Conservation (phyloP, 345 rosid species). For the Hibiscus trionum region DNA sequence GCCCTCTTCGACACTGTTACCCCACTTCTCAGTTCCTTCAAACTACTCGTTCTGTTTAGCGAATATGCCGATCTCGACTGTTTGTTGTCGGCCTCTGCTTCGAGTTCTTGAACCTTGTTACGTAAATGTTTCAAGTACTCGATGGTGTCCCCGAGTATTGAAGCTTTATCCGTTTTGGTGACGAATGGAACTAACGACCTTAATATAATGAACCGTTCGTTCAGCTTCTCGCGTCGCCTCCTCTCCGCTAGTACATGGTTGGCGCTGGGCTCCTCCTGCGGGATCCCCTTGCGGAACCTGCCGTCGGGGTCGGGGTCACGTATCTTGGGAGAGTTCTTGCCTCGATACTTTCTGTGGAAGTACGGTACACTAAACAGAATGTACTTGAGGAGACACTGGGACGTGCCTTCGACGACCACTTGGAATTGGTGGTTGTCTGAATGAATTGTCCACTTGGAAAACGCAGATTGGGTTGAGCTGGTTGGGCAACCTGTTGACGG, state of each 20-base stretch:
- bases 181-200: conserved; percentile 95
- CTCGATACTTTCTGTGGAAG: conserved; percentile 52
- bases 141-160: conserved; percentile 90
- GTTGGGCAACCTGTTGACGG: conserved; percentile 16
- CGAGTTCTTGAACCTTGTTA: conserved; percentile 76
- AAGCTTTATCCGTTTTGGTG: conserved; percentile 97
- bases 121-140: conserved; percentile 86
- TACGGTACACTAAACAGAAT: conserved; percentile 66
- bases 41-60: conserved; percentile 6
- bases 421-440: conserved; percentile 26
- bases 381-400: conserved; percentile 85
- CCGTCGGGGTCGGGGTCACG: conserved; percentile 24
- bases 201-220: conserved; percentile 73
- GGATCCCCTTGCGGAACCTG: neutral
- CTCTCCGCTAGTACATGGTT: conserved; percentile 96
- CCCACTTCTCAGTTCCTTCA: conserved; percentile 22
- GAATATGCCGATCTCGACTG: conserved; percentile 24
- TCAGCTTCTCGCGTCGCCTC: conserved; percentile 90
- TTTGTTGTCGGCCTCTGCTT: conserved; percentile 42
- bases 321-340: conserved; percentile 48
- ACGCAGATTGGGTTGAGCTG: conserved; percentile 47
- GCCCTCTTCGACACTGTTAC: conserved; percentile 24
- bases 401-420: conserved; percentile 29
- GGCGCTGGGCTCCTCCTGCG: conserved; percentile 71
- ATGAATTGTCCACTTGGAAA: conserved; percentile 54